Conservation (phyloP, 306 rosid genomes). For the Heteromeles arbutifolia region DNA sequence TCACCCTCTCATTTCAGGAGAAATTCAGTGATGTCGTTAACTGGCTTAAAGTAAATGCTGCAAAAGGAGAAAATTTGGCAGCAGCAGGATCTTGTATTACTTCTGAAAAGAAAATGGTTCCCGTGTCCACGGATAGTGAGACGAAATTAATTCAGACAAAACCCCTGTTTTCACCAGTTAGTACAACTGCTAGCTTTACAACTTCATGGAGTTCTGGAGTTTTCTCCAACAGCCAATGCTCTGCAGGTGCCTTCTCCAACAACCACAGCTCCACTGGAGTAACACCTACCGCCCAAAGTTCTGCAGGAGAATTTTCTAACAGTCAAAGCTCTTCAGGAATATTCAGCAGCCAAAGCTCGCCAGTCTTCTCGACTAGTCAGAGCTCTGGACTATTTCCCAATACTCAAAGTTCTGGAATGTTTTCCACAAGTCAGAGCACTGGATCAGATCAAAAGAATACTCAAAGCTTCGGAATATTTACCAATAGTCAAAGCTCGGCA, state of each 20-base stretch:
- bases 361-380: slow-evolving; percentile 20
- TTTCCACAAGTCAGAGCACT: slow-evolving; percentile 23
- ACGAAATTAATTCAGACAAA: slow-evolving; percentile 43
- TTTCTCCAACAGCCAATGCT: slow-evolving; percentile 31
- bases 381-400: slow-evolving; percentile 6
- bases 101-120: slow-evolving; percentile 38
- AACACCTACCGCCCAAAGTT: slow-evolving; percentile 1
- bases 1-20: slow-evolving; percentile 48
- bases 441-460: neutral
- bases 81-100: slow-evolving; percentile 25
- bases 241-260: slow-evolving; percentile 4
- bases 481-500: neutral
- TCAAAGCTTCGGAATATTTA: slow-evolving; percentile 10
- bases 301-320: slow-evolving; percentile 13
- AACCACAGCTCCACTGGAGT: slow-evolving; percentile 17
- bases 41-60: slow-evolving; percentile 81
- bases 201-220: slow-evolving; percentile 57
- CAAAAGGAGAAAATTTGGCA: slow-evolving; percentile 43
- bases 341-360: slow-evolving; percentile 3
- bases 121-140: slow-evolving; percentile 38
- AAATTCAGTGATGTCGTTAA: slow-evolving; percentile 81
- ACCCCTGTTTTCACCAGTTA: slow-evolving; percentile 33
- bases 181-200: slow-evolving; percentile 28
- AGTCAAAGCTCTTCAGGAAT: slow-evolving; percentile 15
- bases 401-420: slow-evolving; percentile 10